Percentiles rank a stretch among this genome's conserved stretches.
Evolutionary conservation across 768 basidiomycete species (phyloP).

Genomic region (Aureoboletus auriporus): DNA sequence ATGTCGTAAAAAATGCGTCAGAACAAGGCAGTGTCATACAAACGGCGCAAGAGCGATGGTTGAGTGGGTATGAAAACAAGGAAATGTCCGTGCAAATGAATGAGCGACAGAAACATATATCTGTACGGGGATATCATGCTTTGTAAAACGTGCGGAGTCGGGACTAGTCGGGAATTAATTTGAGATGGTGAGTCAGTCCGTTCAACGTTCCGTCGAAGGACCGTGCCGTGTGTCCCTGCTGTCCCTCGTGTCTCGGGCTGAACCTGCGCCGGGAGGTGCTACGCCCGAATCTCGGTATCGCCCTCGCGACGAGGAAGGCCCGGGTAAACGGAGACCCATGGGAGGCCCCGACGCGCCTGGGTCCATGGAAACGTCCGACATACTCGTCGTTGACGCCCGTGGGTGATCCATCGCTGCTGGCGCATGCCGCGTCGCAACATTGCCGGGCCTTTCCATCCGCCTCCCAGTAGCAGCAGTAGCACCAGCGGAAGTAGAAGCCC

Average conservation of each 20-base stretch:
- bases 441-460: conserved; percentile 32
- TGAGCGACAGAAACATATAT: conserved; percentile 1
- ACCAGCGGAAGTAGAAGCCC: too few species aligned
- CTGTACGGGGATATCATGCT: background rate
- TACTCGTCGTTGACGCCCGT: conserved; percentile 18
- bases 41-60: conserved; percentile 5
- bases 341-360: conserved; percentile 22
- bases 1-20: conserved; percentile 19
- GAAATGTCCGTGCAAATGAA: conserved; percentile 17
- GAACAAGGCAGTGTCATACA: conserved; percentile 2
- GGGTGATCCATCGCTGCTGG: conserved; percentile 25
- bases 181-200: too few species aligned
- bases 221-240: conserved; percentile 28
- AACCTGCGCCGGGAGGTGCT: conserved; percentile 16
- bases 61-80: conserved; percentile 11
- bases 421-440: conserved; percentile 37
- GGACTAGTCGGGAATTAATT: conserved; percentile 7
- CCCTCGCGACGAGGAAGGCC: conserved; percentile 26
- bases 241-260: conserved; percentile 35
- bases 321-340: conserved; percentile 31
- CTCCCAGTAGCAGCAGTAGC: background rate
- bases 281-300: conserved; percentile 34
- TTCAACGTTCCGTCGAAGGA: conserved; percentile 25
- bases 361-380: conserved; percentile 29
- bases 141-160: conserved; percentile 7